A percentile compares a stretch with the other conserved stretches of the same genome.
phyloP scores from a whole-genome alignment of 2,329 filamentous ascomycete genomes.

The Apiospora hydei region DNA sequence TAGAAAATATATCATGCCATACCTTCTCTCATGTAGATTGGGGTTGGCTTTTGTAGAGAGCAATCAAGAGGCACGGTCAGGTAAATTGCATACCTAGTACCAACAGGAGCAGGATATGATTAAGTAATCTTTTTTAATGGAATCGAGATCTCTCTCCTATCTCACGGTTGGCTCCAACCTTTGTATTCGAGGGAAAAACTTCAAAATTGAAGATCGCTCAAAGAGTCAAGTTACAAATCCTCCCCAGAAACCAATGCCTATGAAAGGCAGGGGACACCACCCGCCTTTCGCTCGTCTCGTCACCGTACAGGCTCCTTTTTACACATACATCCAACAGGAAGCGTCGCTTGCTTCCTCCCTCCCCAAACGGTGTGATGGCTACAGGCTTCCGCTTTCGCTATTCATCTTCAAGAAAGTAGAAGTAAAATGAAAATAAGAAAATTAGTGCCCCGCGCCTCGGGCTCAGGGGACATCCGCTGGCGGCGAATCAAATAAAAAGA shows the following conservation, averaged over 20 bases:
- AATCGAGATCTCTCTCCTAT: not conserved
- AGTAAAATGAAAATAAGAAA: not conserved
- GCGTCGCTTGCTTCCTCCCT: not conserved
- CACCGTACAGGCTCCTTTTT: not conserved
- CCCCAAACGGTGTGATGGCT: conserved; percentile 9
- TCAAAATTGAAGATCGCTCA: not conserved
- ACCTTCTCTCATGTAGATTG: too few species aligned
- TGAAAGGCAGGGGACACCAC: not conserved
- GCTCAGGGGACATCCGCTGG: conserved; percentile 16
- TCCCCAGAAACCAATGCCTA: not conserved
- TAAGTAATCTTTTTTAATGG: conserved; percentile 5
- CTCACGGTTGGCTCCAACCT: not conserved
- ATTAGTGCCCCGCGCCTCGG: conserved; percentile 24
- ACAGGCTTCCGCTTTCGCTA: conserved; percentile 13
- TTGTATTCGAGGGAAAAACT: conserved; percentile 10
- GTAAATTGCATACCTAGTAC: too few species aligned
- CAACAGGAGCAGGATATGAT: not conserved
- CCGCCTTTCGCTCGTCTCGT: not conserved
- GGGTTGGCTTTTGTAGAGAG: too few species aligned
- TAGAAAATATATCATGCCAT: not conserved
- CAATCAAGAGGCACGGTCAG: too few species aligned
- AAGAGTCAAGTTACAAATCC: conserved; percentile 19
- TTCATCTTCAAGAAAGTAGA: conserved; percentile 20
- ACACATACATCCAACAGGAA: not conserved
- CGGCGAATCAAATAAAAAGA: conserved; percentile 8